Percentiles rank a stretch among this genome's conserved stretches.
phyloP scores from a whole-genome alignment of 2,329 filamentous ascomycete genomes.

The Rachicladosporium sp. region DNA sequence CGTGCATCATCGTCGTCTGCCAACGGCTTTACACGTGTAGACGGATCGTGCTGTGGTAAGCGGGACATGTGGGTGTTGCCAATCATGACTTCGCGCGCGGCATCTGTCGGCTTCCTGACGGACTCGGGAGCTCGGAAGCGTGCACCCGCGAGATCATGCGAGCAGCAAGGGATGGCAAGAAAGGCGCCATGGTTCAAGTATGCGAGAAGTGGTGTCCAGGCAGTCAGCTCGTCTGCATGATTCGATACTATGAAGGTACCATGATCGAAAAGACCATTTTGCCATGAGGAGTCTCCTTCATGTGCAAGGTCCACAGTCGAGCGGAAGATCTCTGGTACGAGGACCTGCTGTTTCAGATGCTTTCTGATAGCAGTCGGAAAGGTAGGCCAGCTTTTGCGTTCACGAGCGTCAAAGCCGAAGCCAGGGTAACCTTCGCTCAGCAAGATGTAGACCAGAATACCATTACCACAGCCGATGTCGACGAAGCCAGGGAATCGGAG shows the following conservation, averaged over 20 bases:
- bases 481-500: constrained; percentile 71
- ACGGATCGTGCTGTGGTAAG: constrained; percentile 13
- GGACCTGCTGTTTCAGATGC: constrained; percentile 46
- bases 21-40: neutral
- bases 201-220: constrained; percentile 87
- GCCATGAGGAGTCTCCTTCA: constrained; percentile 14
- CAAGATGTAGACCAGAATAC: constrained; percentile 74
- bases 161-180: constrained; percentile 91
- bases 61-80: constrained; percentile 5
- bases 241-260: constrained; percentile 92
- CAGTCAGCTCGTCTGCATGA: constrained; percentile 89
- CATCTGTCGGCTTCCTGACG: constrained; percentile 5
- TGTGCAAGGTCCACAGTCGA: neutral
- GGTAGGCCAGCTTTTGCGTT: constrained; percentile 68
- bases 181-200: constrained; percentile 66
- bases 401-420: constrained; percentile 85
- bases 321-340: constrained; percentile 43
- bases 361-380: constrained; percentile 45
- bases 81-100: constrained; percentile 13
- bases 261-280: constrained; percentile 53
- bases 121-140: constrained; percentile 49
- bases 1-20: no score
- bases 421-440: constrained; percentile 68
- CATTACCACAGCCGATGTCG: constrained; percentile 93
- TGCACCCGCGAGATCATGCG: constrained; percentile 68